Evolutionary conservation across 2,329 filamentous ascomycete genomes (phyloP).

Genomic region (Lachnellula cervina): DNA sequence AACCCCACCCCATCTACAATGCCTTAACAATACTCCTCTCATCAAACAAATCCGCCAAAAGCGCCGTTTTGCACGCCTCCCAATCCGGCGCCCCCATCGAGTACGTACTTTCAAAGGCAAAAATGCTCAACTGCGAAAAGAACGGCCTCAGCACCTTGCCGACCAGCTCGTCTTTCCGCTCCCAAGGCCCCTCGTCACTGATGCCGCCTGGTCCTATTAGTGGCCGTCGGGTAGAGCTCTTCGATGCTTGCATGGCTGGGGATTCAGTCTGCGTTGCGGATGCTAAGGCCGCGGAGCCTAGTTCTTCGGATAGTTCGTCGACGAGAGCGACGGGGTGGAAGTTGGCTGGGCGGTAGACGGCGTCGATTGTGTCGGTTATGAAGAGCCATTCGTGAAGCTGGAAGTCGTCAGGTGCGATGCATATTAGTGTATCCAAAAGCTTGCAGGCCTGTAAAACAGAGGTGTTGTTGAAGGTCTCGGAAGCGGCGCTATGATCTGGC

Average conservation of each 20-base stretch:
- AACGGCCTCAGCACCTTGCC: slow-evolving; percentile 79
- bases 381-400: slow-evolving; percentile 98
- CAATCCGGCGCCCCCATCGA: slow-evolving; percentile 68
- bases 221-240: slow-evolving; percentile 30
- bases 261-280: slow-evolving; percentile 21
- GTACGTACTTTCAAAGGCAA: slow-evolving; percentile 89
- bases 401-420: slow-evolving; percentile 88
- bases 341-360: slow-evolving; percentile 73
- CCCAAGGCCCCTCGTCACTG: slow-evolving; percentile 50
- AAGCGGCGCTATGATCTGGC: slow-evolving; percentile 55
- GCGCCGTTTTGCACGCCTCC: slow-evolving; percentile 55
- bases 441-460: slow-evolving; percentile 89
- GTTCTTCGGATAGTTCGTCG: slow-evolving; percentile 76
- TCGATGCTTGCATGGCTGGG: slow-evolving; percentile 20
- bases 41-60: slow-evolving; percentile 75
- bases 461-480: slow-evolving; percentile 70
- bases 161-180: slow-evolving; percentile 64
- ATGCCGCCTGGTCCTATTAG: slow-evolving; percentile 42
- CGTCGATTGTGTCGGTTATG: slow-evolving; percentile 93
- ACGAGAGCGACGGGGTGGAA: slow-evolving; percentile 71
- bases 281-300: slow-evolving; percentile 37
- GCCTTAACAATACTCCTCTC: slow-evolving; percentile 64
- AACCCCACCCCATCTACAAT: slow-evolving; percentile 16
- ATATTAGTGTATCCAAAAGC: slow-evolving; percentile 81
- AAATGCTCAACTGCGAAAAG: slow-evolving; percentile 87